Conservation (phyloP, 1,139 yeast species). For the Scheffersomyces stambukii region DNA sequence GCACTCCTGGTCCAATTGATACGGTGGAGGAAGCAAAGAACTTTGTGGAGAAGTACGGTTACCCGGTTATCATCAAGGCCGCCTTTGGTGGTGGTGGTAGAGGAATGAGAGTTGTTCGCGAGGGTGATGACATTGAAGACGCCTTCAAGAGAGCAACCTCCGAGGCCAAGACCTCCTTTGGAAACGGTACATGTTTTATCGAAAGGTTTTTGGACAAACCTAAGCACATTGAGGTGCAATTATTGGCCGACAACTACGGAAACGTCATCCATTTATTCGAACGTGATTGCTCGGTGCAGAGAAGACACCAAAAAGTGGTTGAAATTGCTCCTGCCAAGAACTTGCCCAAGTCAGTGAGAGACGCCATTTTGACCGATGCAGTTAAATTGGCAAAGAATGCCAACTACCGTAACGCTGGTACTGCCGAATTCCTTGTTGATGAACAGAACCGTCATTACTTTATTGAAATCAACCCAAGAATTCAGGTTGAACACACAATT, state of each 20-base stretch:
- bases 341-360: conserved; percentile 74
- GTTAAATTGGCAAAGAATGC: conserved; percentile 86
- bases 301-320: conserved; percentile 98
- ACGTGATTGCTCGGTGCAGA: conserved; percentile 98
- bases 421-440: conserved; percentile 96
- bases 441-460: conserved; percentile 92
- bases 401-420: conserved; percentile 95
- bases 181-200: conserved; percentile 97
- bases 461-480: conserved; percentile 97
- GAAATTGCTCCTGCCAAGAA: conserved; percentile 99
- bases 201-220: conserved; percentile 95
- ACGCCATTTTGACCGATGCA: conserved; percentile 90
- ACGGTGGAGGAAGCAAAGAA: conserved; percentile 68
- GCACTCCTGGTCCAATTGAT: conserved; percentile 96
- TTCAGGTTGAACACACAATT: conserved; percentile 97
- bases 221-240: conserved; percentile 96
- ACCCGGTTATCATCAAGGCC: conserved; percentile 95
- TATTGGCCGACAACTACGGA: conserved; percentile 90
- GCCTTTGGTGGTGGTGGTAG: conserved; percentile 99
- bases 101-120: conserved; percentile 98
- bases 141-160: conserved; percentile 93
- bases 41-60: conserved; percentile 82
- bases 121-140: conserved; percentile 89
- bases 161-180: conserved; percentile 92
- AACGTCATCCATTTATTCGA: conserved; percentile 94